Base-by-base conservation (phyloP, 306 rosid species). In the Fragaria iinumae region DNA sequence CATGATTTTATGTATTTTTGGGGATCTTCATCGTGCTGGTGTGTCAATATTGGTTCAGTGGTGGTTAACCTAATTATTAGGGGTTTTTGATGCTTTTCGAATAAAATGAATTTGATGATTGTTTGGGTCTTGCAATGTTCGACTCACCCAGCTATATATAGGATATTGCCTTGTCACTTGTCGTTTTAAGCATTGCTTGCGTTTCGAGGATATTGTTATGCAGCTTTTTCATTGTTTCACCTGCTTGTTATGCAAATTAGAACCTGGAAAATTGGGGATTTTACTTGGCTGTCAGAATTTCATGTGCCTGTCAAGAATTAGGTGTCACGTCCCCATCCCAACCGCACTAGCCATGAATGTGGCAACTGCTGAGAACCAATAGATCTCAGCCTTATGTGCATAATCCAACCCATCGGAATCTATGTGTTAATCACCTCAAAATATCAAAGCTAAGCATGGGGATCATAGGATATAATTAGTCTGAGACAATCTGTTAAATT, bases 81-180 rank as follows among this genome's bases (percentile, higher is more conserved):
- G 73, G 67, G 64, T 20, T 71, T 71, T 27, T 52, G 14, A 10
- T 65, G 73, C 16, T 70, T 77, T 71, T 48, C 17, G 10, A 20
- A 34, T 13, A 38, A 14, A 66, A 49, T 6, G 62, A 17, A 21
- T 53, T 59, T n/a, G 21, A 5, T 49, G 21, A 36, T 27, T 1
- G 39, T 38, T 56, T 39, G 10, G 18, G 27, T 23, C 67, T 41
- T 73, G 77, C 27, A 41, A 4, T 73, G 76, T 73, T 73, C 17
- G 67, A 55, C 36, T 72, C 48, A 34, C 34, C 65, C 7, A 67
- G 52, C 77, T 73, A 23, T 56, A 14, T 8, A 21, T 73, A 56
- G 67, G 18, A 56, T 56, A 4, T 41, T 63, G 17, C 60, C 25
- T 48, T 18, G 71, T 66, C 70, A 63, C 29, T 13, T 47, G 41